Base-by-base conservation (phyloP, 768 basidiomycete species). In the Suillus spraguei region DNA sequence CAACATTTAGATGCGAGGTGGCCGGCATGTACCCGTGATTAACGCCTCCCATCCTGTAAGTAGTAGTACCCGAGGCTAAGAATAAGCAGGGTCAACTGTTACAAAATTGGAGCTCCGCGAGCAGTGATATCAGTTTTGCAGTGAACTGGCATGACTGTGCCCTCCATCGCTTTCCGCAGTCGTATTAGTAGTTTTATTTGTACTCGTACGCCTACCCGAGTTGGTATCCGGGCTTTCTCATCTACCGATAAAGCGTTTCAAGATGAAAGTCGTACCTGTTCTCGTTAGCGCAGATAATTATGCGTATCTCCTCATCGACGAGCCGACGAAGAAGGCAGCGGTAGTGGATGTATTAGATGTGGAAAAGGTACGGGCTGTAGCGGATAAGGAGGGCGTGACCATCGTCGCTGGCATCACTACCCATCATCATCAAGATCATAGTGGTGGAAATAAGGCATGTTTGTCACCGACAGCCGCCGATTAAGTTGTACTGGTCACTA, bases 381-480 rank as follows among this genome's bases (percentile, higher is more conserved):
- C 92, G 2, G 76, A 86, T 49, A 75, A 78, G 11, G 83, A 85
- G 44, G 86, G 81, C 10, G 89, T 94, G 32, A 72, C 83, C 53
- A 82, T 95, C 62, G 81, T 91, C 41, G 88, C 91, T 46, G 83
- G 79, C 28, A 82, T 99, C 68, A 97, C 94, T 14, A 99, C 97
- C 3, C 97, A 97, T 76, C 94, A 95, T 75, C 96, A 97, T 74
- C 70, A 82, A 66, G 96, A 98, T 78, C 95, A 95, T 74, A 89
- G 88, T 67, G 93, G 92, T 22, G 95, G 95, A 39, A 97, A 96
- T 76, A 72, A 87, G 79, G 92, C 93, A 39, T 65, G 78, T 74
- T 55, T 14, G 2, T 39, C 39, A 3, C 35, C n/a, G 1, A 24
- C 28, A 17, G 41, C 39, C 54, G 9, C 8, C 16, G 24, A 50